phyloP scores from a whole-genome alignment of 345 rosid genomes.

The Pistacia vera region DNA sequence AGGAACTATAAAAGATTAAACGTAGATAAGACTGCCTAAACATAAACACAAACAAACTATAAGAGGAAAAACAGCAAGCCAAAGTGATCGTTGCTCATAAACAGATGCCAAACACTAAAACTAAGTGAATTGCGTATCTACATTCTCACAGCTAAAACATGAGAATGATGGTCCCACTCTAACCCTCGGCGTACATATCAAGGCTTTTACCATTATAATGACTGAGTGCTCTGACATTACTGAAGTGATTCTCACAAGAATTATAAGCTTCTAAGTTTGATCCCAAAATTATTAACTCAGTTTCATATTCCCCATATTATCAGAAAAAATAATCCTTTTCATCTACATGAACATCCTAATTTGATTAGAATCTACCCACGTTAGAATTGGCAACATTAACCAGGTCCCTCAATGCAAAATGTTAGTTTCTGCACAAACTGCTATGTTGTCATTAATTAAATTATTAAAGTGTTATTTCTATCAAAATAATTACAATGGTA shows the following conservation, averaged over 20 bases:
- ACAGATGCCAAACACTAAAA: neutral
- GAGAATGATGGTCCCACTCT: neutral
- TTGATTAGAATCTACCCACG: neutral
- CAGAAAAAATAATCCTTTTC: neutral
- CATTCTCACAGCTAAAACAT: neutral
- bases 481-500: slow-evolving; percentile 8
- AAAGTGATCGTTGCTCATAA: neutral
- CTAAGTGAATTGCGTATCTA: neutral
- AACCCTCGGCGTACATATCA: neutral
- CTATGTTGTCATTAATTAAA: neutral
- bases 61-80: slow-evolving; percentile 2
- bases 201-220: neutral
- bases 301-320: neutral
- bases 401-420: no score
- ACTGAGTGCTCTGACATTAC: neutral
- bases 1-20: no score
- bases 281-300: neutral
- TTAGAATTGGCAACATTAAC: neutral
- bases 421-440: neutral
- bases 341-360: neutral
- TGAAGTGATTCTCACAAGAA: neutral
- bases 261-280: neutral
- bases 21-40: slow-evolving; percentile 44
- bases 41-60: slow-evolving; percentile 8
- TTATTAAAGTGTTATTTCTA: neutral